Base-by-base conservation (phyloP, 352 stramenopile genomes). In the Phytophthora europaea region DNA sequence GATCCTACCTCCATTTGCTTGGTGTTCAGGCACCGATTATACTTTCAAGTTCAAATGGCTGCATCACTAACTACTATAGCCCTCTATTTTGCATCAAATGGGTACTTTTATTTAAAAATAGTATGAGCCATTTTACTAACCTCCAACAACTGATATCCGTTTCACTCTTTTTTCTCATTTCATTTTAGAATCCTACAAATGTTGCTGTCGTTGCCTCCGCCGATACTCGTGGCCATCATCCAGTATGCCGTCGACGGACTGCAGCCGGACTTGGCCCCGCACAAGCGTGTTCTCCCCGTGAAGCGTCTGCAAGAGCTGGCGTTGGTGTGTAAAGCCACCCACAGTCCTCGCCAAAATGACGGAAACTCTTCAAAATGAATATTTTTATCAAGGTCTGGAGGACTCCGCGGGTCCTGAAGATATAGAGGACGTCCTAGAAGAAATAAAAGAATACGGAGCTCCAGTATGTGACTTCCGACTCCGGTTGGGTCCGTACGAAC, bases 31-130 rank as follows among this genome's bases (percentile, higher is more conserved):
- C 18, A 73, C 59, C 18, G 78, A 83, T 56, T 82, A 78, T 51
- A 77, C 66, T 9, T 82, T 84, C 52, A 62, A 84, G 65, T 82
- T 84, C 51, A 63, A 55, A 18, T 82, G 78, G 74, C 59, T 84
- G 23, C 67, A 73, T 23, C 43, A 50, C 4, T 50, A 50, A 16
- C 43, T n/a, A 48, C 40, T 48, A 48, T 6, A 48, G 7, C 40
- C 20, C 8, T 18, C 38, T 16, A n/a, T 45, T 18, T n/a, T n/a
- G 16, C 13, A n/a, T 45, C 38, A 45, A 45, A 43, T n/a, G 13
- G 16, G 8, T 45, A 13, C 34, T 40, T 40, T 45, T 45, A 45
- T 45, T 45, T n/a, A 7, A 45, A n/a, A 31, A 31, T 4, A 6
- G 6, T 31, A 3, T 3, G 3, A 31, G 2, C 26, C 3, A 31